Base-by-base conservation (phyloP, 306 rosid species). In the Citrullus colocynthis region DNA sequence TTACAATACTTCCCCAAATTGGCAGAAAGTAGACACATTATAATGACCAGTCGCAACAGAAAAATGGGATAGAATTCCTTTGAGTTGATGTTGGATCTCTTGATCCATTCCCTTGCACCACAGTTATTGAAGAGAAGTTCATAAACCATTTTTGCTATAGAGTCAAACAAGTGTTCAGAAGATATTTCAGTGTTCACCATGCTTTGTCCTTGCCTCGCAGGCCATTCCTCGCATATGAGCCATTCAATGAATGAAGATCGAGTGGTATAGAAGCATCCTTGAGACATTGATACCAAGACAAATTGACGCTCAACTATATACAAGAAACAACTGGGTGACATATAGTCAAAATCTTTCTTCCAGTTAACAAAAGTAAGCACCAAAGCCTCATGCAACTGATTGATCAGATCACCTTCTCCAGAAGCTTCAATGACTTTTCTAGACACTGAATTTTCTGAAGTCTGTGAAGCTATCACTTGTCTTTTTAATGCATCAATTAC, bases 271-370 rank as follows among this genome's bases (percentile, higher is more conserved):
- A 91, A 81, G 51, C 66, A 76, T 9, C 88, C 88, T 34, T 70
- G 85, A 58, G 64, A 34, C 65, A 16, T 20, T 9, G 84, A 84
- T 42, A 83, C 63, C 76, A 72, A 64, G 17, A 83, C 78, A 58
- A 86, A 21, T 51, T 89, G 84, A 30, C 89, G 91, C 70, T 91
- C 97, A 7, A 86, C 65, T 55, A 89, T 89, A 82, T 89, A 86
- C 70, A 91, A 37, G 83, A 88, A 88, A 78, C 92, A 86, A 80
- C 34, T 7, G 0, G 97, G 97, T 67, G 90, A 77, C 32, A 91
- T 75, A 41, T 63, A 85, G 49, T 83, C 84, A 48, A 5, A 2
- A 59, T 72, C 89, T 28, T 0, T 58, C n/a, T 0, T 56, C 90
- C 88, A 83, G 55, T 81, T 60, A 16, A 79, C 87, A 41, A 21